These are phyloP conservation scores for Diaporthe australafricana DNA, from an alignment of 2,329 filamentous ascomycete genomes.

Conservation along the genomic window DNA sequence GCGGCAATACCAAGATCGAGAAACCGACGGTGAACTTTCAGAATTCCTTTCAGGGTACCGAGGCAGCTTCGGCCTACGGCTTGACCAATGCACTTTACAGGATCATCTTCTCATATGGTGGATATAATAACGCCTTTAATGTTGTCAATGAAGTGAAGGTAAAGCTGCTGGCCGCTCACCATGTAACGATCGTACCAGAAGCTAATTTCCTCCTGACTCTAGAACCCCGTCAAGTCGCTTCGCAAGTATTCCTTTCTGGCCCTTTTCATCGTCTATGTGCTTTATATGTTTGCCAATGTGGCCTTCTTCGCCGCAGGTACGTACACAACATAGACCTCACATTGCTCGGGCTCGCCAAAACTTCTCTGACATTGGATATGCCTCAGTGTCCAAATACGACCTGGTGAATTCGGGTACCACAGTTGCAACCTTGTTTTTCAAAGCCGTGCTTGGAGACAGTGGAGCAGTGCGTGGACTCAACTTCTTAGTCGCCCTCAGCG, in stretches of 20 bases:
- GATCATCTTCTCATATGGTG: constrained; percentile 68
- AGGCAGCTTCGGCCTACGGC: constrained; percentile 57
- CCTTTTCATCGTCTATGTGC: constrained; percentile 60
- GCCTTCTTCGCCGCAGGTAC: constrained; percentile 67
- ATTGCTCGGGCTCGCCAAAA: accelerated
- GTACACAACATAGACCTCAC: neutral
- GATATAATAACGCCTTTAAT: constrained; percentile 70
- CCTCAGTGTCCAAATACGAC: constrained; percentile 60
- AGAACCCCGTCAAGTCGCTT: constrained; percentile 69
- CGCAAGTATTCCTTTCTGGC: constrained; percentile 62
- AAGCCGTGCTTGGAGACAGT: constrained; percentile 64
- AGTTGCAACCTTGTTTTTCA: constrained; percentile 66
- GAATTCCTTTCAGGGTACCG: constrained; percentile 57
- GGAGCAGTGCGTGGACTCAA: constrained; percentile 62
- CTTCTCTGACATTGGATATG: neutral
- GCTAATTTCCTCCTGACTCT: constrained; percentile 32
- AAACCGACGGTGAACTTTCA: constrained; percentile 66
- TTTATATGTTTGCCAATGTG: constrained; percentile 70
- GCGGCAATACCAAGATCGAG: constrained; percentile 61
- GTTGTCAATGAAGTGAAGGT: constrained; percentile 68
- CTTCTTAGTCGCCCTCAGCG: constrained; percentile 66
- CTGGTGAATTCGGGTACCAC: constrained; percentile 61
- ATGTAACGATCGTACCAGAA: neutral
- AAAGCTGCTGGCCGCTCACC: neutral
- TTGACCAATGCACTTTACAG: constrained; percentile 71